phyloP scores from a whole-genome alignment of 176 grass and related monocot species.

The Juncus inflexus region DNA sequence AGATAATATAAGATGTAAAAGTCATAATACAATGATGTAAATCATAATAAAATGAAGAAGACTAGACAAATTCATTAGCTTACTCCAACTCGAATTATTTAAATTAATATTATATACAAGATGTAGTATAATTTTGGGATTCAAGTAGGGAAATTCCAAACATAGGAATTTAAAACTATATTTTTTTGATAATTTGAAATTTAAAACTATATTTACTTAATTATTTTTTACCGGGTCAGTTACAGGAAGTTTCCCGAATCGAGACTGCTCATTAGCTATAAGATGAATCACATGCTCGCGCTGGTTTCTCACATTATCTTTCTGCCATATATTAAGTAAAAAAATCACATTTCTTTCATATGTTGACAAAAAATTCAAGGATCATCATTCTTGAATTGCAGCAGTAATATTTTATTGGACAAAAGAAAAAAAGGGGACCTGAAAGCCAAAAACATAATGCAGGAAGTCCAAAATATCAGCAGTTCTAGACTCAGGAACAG shows the following conservation, averaged over 20 bases:
- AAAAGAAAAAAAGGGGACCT: conserved; percentile 41
- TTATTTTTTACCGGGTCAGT: conserved; percentile 27
- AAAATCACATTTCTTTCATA: conserved; percentile 13
- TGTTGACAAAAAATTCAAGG: no score
- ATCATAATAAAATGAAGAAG: no score
- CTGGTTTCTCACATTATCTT: conserved; percentile 88
- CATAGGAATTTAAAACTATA: not conserved
- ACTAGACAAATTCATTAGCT: no score
- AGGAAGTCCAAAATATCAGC: conserved; percentile 77
- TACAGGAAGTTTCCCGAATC: conserved; percentile 28
- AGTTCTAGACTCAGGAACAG: conserved; percentile 47
- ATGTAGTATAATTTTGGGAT: no score
- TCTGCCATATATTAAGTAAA: conserved; percentile 28
- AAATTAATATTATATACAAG: no score
- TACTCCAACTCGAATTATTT: no score
- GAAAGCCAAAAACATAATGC: conserved; percentile 78
- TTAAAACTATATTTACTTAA: not conserved
- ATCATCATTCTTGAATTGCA: no score
- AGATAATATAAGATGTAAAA: no score
- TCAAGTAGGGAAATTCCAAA: no score
- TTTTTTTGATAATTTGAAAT: conserved; percentile 56
- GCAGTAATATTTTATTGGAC: no score
- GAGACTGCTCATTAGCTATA: conserved; percentile 80
- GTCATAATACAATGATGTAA: no score
- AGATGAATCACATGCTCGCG: conserved; percentile 80